Percentiles rank a stretch among this genome's conserved stretches.
phyloP scores from a whole-genome alignment of 208 protist species.

The Trichomonas gallinae region DNA sequence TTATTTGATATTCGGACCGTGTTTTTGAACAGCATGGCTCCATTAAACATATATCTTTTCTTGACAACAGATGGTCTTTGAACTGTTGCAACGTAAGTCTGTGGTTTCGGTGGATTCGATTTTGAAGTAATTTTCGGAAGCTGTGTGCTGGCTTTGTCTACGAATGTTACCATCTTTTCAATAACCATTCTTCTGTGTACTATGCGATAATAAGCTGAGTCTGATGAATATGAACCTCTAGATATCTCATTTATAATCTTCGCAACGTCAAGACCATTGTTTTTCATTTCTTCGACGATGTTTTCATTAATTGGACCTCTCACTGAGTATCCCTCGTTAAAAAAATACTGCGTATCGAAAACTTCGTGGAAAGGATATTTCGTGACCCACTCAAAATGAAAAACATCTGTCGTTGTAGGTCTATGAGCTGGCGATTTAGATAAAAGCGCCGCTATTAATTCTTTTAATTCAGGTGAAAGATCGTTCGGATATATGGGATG shows the following conservation, averaged over 20 bases:
- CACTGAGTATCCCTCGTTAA: neutral
- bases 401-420: neutral
- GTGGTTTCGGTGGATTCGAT: too few relatives aligned
- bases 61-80: too few relatives aligned
- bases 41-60: too few relatives aligned
- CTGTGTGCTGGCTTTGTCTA: neutral
- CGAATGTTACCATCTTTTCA: neutral
- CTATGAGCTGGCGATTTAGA: neutral
- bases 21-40: too few relatives aligned
- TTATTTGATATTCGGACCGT: too few relatives aligned
- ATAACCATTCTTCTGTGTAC: neutral
- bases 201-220: neutral
- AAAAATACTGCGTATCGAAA: neutral
- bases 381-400: neutral
- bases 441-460: neutral
- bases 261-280: neutral
- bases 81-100: too few relatives aligned
- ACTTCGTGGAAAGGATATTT: neutral
- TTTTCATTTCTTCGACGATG: neutral
- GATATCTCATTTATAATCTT: neutral
- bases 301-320: neutral
- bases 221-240: neutral
- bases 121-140: neutral
- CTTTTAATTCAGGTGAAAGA: neutral
- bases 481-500: neutral